Base-by-base conservation (phyloP, 257 asterid genomes). In the Oldenlandia corymbosa region DNA sequence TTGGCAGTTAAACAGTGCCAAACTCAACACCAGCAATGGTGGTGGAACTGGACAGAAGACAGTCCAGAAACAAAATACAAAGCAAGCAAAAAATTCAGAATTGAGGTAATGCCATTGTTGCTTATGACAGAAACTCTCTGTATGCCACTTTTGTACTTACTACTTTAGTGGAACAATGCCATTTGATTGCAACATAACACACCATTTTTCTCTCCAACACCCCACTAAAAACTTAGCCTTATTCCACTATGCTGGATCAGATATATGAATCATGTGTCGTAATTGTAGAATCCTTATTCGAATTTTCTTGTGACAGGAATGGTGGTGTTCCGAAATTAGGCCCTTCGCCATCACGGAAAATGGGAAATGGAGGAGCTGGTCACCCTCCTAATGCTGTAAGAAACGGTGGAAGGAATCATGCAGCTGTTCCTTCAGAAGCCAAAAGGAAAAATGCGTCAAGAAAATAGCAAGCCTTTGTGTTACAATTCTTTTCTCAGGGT, bases 1-100 rank as follows among this genome's bases (percentile, higher is more conserved):
- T 52, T 88, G 95, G 95, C 97, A 87, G 78, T 83, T 80, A 53
- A 87, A 82, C 73, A 84, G 82, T 52, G 69, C 93, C 51, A 86
- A 87, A 53, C 73, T 75, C 48, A 81, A 80, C 53, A 71, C 71
- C 73, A 58, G 76, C 71, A 58, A 75, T 66, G 83, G 60, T 66
- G 83, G 60, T 67, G 95, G 83, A 46, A 62, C 51, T 61, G 84
- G 82, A 61, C 71, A 84, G 53, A 86, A 78, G 60, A 73, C n/a
- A n/a, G n/a, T 76, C 56, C 85, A 84, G 46, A 88, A 78, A 66
- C 70, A 83, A 59, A 75, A 64, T 28, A 42, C 37, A 30, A 86
- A 79, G 62, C 89, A 72, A 64, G 65, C 75, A 42, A 88, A 73
- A 78, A 83, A 80, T 60, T 83, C 92, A n/a, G 91, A 84, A 60